Evolutionary conservation across 306 rosid genomes (phyloP).

Genomic region (Acacia crassicarpa): DNA sequence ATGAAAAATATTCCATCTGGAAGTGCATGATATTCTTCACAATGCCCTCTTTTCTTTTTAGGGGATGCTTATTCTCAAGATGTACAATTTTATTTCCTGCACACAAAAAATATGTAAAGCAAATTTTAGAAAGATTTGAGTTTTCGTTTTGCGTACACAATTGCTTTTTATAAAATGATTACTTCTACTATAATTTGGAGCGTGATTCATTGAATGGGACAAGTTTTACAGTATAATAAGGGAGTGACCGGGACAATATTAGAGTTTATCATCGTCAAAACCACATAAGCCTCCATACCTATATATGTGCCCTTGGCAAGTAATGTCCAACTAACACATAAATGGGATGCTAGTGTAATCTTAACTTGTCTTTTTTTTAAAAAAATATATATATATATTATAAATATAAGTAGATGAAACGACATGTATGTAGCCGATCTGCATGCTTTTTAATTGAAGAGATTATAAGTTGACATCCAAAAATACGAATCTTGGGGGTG

Average conservation of each 20-base stretch:
- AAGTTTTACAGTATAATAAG: background rate
- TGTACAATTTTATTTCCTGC: background rate
- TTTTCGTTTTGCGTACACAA: background rate
- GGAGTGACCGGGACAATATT: background rate
- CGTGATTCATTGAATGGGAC: conserved; percentile 20
- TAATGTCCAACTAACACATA: background rate
- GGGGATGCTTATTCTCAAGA: background rate
- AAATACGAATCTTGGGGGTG: background rate
- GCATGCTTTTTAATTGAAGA: background rate
- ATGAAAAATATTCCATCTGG: too few species aligned
- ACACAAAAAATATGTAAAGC: background rate
- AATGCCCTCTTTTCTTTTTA: background rate
- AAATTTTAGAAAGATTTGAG: background rate
- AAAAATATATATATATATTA: too few species aligned
- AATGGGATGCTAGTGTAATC: background rate
- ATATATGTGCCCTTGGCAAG: conserved; percentile 20
- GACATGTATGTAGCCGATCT: background rate
- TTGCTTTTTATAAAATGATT: background rate
- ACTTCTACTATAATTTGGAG: background rate
- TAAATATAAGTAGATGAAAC: background rate
- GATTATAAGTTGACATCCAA: background rate
- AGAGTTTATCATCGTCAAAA: conserved; percentile 11
- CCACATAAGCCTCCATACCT: conserved; percentile 21
- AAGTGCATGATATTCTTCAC: background rate
- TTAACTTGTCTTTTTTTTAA: background rate